Evolutionary conservation across 306 rosid species (phyloP).

Genomic region (Canavalia gladiata): DNA sequence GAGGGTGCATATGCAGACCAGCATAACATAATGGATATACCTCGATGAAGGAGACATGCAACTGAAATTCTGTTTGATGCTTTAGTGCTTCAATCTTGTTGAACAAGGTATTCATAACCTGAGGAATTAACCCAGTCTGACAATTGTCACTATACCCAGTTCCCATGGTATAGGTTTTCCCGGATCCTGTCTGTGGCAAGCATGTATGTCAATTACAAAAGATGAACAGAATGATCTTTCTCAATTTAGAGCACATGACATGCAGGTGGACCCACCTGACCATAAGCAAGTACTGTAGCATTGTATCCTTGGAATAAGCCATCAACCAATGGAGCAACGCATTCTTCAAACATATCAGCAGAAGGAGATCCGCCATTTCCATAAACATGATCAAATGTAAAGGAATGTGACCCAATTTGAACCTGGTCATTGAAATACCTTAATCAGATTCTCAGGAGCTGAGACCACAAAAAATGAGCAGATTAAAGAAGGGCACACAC

Average conservation of each 20-base stretch:
- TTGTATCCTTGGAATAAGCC: conserved; percentile 88
- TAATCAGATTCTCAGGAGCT: conserved; percentile 47
- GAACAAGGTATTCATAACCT: conserved; percentile 79
- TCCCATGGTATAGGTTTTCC: conserved; percentile 94
- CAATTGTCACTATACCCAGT: conserved; percentile 71
- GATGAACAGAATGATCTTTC: conserved; percentile 34
- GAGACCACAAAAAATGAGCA: conserved; percentile 29
- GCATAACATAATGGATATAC: conserved; percentile 46
- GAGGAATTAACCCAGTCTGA: conserved; percentile 70
- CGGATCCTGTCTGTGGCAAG: conserved; percentile 83
- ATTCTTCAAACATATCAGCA: conserved; percentile 73
- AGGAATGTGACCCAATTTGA: conserved; percentile 81
- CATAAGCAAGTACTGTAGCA: conserved; percentile 90
- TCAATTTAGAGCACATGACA: conserved; percentile 33
- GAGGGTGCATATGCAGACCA: conserved; percentile 14
- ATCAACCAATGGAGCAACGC: conserved; percentile 79
- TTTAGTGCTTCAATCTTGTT: conserved; percentile 71
- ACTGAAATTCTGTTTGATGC: conserved; percentile 78
- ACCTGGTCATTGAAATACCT: conserved; percentile 59
- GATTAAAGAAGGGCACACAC: neutral
- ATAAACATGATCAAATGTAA: conserved; percentile 84
- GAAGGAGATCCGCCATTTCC: conserved; percentile 79
- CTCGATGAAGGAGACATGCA: conserved; percentile 89
- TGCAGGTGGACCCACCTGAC: conserved; percentile 70
- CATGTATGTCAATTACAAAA: conserved; percentile 39